Evolutionary conservation across 2,329 filamentous ascomycete species (phyloP), one percentile per base, ranked within the genome.

Genomic region (Sclerotinia minor): DNA sequence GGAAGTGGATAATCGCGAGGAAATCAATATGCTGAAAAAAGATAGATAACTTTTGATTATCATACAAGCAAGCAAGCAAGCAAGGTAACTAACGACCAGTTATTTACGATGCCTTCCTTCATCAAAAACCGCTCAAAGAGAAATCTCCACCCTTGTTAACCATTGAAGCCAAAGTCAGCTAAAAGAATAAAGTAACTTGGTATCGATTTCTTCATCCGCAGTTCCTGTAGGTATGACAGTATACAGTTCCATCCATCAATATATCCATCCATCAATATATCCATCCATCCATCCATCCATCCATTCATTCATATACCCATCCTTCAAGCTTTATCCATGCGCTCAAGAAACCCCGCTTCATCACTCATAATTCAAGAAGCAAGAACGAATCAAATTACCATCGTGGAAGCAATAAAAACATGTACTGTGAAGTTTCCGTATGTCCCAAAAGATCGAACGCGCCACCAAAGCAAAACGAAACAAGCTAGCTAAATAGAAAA

Each of bases 371-470:
- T 32, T 7, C 29, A 24, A 24, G 32, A 63, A 50, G 45, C 59
- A 63, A 38, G 26, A 58, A 11, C 15, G 13, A 41, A 52, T 9
- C 15, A 50, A 38, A 26, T 26, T n/a, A 19, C 45, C n/a, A 50
- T 26, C 17, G 32, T 35, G 29, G 11, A 38, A 38, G 38, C 38
- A 38, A 32, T n/a, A n/a, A 15, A 63, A 50, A 45, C 29, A 63
- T 41, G 15, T 63, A 63, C 59, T 63, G 59, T 63, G 59, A 63
- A 63, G 59, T 63, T 63, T 29, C 59, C 59, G 47, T 50, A 26
- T 50, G 59, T 63, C 59, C 59, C 45, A 50, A 52, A 24, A n/a
- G 17, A 9, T 38, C 45, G 50, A 63, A 41, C 13, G 45, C 47
- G 8, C 59, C 59, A 49, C 59, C 45, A 57, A 38, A 24, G 8